Conservation (phyloP, 345 rosid genomes). For the Schrenkiella parvula region DNA sequence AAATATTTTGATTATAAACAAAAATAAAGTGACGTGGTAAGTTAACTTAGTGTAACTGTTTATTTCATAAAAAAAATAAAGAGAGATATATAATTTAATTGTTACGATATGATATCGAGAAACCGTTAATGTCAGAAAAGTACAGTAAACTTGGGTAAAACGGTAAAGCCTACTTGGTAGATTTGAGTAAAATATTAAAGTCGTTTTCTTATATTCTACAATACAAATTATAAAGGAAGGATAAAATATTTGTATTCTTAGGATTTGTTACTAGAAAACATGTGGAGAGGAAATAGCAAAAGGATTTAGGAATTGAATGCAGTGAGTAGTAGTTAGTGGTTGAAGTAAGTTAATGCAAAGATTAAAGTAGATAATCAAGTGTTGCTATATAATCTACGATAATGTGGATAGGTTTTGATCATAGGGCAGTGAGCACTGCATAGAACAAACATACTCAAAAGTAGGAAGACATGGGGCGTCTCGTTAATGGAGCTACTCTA, state of each 20-base stretch:
- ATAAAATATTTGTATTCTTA: neutral
- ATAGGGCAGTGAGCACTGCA: constrained; percentile 32
- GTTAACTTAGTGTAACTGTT: neutral
- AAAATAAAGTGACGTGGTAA: neutral
- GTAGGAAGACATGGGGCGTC: constrained; percentile 33
- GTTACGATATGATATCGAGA: neutral
- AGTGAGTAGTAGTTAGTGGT: constrained; percentile 38
- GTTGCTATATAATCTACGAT: constrained; percentile 26
- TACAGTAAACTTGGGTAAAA: constrained; percentile 8
- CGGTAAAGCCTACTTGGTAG: constrained; percentile 11
- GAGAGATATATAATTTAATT: neutral
- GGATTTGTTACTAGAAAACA: neutral
- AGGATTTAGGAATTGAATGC: constrained; percentile 23
- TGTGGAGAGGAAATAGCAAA: neutral
- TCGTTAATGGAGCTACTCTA: constrained; percentile 22
- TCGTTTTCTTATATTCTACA: neutral
- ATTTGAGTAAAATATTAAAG: neutral
- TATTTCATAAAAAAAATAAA: neutral
- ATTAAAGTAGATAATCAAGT: constrained; percentile 11
- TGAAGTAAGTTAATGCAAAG: constrained; percentile 40
- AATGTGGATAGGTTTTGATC: neutral
- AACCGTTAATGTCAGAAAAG: constrained; percentile 18
- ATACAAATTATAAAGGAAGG: neutral
- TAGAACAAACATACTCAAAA: constrained; percentile 18
- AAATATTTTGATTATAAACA: neutral